A percentile compares a stretch with the other conserved stretches of the same genome.
phyloP scores from a whole-genome alignment of 176 grass and related monocot genomes.

The Aegilops longissima region DNA sequence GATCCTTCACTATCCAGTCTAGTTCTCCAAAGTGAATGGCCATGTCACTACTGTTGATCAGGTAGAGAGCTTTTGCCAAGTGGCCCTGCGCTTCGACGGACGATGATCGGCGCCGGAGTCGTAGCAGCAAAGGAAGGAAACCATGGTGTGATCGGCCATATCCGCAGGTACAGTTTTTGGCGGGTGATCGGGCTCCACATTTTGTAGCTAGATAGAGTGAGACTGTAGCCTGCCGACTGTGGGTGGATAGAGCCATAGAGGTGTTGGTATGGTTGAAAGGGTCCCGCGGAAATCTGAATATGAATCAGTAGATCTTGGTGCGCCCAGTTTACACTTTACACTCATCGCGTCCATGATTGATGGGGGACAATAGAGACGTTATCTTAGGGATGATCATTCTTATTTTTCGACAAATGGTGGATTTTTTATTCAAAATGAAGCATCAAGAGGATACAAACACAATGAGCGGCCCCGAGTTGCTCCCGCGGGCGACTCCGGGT shows the following conservation, averaged over 20 bases:
- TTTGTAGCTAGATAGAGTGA: background rate
- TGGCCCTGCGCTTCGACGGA: background rate
- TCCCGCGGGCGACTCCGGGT: too few species aligned
- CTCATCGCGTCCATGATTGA: slow-evolving; percentile 1
- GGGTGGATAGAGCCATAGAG: background rate
- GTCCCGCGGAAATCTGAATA: background rate
- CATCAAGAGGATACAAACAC: too few species aligned
- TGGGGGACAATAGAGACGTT: background rate
- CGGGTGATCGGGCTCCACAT: background rate
- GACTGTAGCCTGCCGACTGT: background rate
- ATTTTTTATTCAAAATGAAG: too few species aligned
- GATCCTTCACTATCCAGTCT: background rate
- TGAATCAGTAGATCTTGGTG: background rate
- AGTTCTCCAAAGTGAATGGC: background rate
- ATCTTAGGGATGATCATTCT: background rate
- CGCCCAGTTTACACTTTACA: background rate
- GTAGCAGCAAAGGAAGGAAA: background rate
- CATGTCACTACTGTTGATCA: background rate
- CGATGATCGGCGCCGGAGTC: background rate
- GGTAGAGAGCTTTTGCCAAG: background rate
- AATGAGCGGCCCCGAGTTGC: too few species aligned
- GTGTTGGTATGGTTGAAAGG: background rate
- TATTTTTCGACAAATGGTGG: too few species aligned
- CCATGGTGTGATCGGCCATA: background rate
- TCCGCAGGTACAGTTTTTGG: slow-evolving; percentile 17